Evolutionary conservation across 495 filamentous ascomycete species (phyloP).

Genomic region (Aspergillus panamensis): DNA sequence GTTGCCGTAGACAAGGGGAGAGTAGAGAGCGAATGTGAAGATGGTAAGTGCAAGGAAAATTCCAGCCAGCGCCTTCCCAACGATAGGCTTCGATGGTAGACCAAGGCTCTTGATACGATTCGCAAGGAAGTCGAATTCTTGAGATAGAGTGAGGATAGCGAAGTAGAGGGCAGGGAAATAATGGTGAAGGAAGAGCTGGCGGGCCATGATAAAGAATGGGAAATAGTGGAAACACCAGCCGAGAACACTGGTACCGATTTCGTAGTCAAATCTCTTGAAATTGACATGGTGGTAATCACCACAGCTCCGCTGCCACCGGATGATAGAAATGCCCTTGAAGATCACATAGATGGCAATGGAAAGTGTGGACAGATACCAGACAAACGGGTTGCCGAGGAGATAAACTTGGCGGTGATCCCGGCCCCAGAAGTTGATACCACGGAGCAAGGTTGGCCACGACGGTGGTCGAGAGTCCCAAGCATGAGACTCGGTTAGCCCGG

Average conservation of each 20-base stretch:
- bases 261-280: constrained; percentile 97
- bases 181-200: constrained; percentile 96
- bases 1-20: constrained; percentile 90
- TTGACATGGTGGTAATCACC: constrained; percentile 73
- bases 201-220: constrained; percentile 96
- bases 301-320: constrained; percentile 92
- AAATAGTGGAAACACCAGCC: constrained; percentile 97
- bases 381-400: constrained; percentile 88
- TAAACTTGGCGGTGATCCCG: constrained; percentile 92
- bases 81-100: constrained; percentile 62
- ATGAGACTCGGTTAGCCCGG: constrained; percentile 92
- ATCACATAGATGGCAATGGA: constrained; percentile 71
- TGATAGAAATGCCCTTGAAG: constrained; percentile 83
- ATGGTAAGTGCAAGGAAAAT: constrained; percentile 68
- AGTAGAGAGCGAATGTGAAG: constrained; percentile 75
- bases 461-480: constrained; percentile 95
- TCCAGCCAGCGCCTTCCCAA: constrained; percentile 68
- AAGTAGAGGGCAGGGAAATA: constrained; percentile 97
- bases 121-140: constrained; percentile 80
- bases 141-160: constrained; percentile 81
- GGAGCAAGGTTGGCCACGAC: constrained; percentile 88
- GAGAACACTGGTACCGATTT: constrained; percentile 83
- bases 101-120: constrained; percentile 64
- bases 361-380: constrained; percentile 90
- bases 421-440: constrained; percentile 99